Conservation (phyloP, 176 grass and related monocot species). For the Raddia guianensis region DNA sequence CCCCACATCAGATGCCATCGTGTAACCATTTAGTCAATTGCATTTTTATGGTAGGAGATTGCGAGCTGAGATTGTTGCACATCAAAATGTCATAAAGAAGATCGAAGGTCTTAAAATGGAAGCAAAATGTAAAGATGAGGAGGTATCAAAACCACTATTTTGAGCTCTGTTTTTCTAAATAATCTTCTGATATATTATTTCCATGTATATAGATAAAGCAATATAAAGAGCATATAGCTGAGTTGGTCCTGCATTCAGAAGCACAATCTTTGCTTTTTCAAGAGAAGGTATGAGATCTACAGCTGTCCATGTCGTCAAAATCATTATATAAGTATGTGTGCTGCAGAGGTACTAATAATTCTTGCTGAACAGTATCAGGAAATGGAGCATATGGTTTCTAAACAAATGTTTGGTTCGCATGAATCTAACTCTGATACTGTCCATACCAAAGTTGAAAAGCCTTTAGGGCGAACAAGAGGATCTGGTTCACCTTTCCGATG, state of each 20-base stretch:
- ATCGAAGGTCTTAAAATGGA: slow-evolving; percentile 61
- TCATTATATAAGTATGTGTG: slow-evolving; percentile 26
- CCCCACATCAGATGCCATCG: neutral
- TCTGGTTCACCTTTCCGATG: slow-evolving; percentile 79
- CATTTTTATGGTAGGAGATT: slow-evolving; percentile 41
- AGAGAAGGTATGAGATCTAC: slow-evolving; percentile 68
- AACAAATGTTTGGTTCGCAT: slow-evolving; percentile 39
- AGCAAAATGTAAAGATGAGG: slow-evolving; percentile 66
- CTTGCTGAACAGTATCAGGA: slow-evolving; percentile 57
- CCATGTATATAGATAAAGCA: slow-evolving; percentile 57
- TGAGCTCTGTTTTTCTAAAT: slow-evolving; percentile 33
- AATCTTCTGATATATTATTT: slow-evolving; percentile 37
- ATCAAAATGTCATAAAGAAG: slow-evolving; percentile 61
- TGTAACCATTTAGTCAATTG: slow-evolving; percentile 21
- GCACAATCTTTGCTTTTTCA: slow-evolving; percentile 76
- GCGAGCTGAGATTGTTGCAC: slow-evolving; percentile 50
- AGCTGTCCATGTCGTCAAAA: slow-evolving; percentile 21
- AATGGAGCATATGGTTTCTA: slow-evolving; percentile 65
- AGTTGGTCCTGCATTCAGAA: slow-evolving; percentile 83
- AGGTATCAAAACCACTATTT: slow-evolving; percentile 49
- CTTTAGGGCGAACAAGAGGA: slow-evolving; percentile 53
- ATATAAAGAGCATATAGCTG: slow-evolving; percentile 79
- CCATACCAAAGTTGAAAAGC: slow-evolving; percentile 61
- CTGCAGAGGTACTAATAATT: slow-evolving; percentile 42
- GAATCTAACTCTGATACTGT: slow-evolving; percentile 49